Conservation (phyloP, 805 yeast genomes). For the Candida tibetensis region DNA sequence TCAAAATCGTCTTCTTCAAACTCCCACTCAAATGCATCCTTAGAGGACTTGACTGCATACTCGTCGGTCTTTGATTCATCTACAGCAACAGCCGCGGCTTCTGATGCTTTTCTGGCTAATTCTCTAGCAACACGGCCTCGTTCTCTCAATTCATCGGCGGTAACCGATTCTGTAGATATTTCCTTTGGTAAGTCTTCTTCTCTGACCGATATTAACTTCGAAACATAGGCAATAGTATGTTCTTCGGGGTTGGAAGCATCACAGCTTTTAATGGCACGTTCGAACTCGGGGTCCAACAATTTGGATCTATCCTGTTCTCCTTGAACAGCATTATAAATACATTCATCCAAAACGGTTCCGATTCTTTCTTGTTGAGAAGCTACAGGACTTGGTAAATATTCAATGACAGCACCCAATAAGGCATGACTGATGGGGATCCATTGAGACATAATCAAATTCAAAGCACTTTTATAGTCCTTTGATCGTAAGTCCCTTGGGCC, state of each 20-base stretch:
- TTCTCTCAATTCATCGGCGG: constrained; percentile 59
- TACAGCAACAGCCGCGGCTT: constrained; percentile 29
- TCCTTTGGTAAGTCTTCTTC: constrained; percentile 71
- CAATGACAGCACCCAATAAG: constrained; percentile 77
- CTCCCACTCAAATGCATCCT: constrained; percentile 43
- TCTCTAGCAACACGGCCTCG: constrained; percentile 63
- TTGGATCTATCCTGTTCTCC: constrained; percentile 26
- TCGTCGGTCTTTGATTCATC: constrained; percentile 22
- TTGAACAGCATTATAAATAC: constrained; percentile 46
- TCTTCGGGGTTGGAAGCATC: constrained; percentile 57
- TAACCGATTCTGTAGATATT: constrained; percentile 23
- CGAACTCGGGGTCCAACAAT: constrained; percentile 47
- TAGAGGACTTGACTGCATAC: constrained; percentile 24
- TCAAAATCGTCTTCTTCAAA: constrained; percentile 47
- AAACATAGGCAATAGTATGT: constrained; percentile 66
- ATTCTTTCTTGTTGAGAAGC: constrained; percentile 72
- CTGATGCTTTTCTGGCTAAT: constrained; percentile 68
- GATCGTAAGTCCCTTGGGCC: constrained; percentile 75
- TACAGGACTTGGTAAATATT: constrained; percentile 79
- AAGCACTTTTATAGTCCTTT: constrained; percentile 64
- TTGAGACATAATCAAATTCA: constrained; percentile 74
- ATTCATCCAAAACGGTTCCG: constrained; percentile 54
- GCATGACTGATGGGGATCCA: constrained; percentile 95
- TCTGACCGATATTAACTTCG: constrained; percentile 86
- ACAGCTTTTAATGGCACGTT: constrained; percentile 61